These are phyloP conservation scores for Tulasnella sp. DNA, from an alignment of 768 basidiomycete species.

Conservation along the genomic window DNA sequence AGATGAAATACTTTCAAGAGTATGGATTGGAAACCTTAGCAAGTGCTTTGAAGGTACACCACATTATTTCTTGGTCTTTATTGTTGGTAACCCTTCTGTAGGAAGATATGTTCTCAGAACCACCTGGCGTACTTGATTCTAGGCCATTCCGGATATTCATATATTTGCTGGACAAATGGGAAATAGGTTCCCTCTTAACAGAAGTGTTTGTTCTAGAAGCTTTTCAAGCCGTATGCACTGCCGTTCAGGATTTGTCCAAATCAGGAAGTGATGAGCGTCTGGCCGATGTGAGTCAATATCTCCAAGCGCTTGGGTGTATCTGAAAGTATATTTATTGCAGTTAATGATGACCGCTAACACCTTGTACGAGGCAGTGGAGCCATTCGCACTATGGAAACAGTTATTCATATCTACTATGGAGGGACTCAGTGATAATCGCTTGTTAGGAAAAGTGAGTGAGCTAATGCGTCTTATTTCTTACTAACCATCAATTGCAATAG, in stretches of 20 bases:
- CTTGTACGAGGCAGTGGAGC: conserved; percentile 87
- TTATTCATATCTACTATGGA: conserved; percentile 32
- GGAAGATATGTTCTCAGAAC: conserved; percentile 66
- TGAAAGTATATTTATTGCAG: conserved; percentile 27
- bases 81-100: conserved; percentile 23
- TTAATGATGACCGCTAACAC: conserved; percentile 72
- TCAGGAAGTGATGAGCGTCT: background rate
- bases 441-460: background rate
- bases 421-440: background rate
- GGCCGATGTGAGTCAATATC: background rate
- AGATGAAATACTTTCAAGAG: conserved; percentile 53
- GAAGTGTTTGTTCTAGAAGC: conserved; percentile 68
- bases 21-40: conserved; percentile 62
- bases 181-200: conserved; percentile 73
- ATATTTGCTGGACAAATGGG: conserved; percentile 92
- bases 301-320: background rate
- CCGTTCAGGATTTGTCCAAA: conserved; percentile 25
- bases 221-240: conserved; percentile 60
- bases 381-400: conserved; percentile 72
- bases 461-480: too few relatives aligned
- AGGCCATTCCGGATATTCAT: conserved; percentile 94
- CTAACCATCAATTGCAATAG: conserved; percentile 28
- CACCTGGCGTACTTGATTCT: conserved; percentile 60
- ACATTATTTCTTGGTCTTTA: background rate
- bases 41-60: conserved; percentile 49